Conservation (phyloP, 345 rosid genomes). For the Salix exigua region DNA sequence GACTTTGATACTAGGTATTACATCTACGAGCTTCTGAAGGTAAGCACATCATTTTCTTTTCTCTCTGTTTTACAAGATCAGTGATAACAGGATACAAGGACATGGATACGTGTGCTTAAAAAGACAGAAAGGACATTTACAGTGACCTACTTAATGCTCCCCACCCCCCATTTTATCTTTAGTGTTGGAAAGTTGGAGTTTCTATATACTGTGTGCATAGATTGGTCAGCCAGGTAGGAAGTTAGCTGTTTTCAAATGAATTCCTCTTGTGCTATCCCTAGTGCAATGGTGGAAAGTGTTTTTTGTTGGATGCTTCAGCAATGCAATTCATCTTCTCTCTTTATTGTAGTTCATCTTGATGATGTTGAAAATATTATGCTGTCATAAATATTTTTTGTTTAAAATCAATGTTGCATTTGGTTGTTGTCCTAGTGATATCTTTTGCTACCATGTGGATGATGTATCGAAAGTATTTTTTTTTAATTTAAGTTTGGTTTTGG, state of each 20-base stretch:
- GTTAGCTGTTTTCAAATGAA: not conserved
- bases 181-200: not conserved
- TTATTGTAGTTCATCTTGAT: not conserved
- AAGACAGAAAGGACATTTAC: not conserved
- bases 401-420: not conserved
- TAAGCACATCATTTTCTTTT: constrained; percentile 19
- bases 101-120: not conserved
- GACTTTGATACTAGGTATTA: constrained; percentile 89
- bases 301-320: not conserved
- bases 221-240: not conserved
- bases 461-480: not conserved
- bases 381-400: not conserved
- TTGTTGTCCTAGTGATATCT: not conserved
- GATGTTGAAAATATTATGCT: not conserved
- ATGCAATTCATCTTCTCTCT: not conserved
- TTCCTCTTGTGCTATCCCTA: not conserved
- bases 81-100: not conserved
- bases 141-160: not conserved
- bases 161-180: not conserved
- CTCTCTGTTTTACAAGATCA: not conserved
- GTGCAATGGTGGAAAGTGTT: not conserved
- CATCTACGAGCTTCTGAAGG: constrained; percentile 86
- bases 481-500: not conserved
- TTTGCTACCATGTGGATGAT: not conserved
- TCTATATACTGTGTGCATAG: not conserved